These are phyloP conservation scores for Pneumocystis wakefieldiae DNA, from an alignment of 1,139 yeast species.

Conservation along the genomic window DNA sequence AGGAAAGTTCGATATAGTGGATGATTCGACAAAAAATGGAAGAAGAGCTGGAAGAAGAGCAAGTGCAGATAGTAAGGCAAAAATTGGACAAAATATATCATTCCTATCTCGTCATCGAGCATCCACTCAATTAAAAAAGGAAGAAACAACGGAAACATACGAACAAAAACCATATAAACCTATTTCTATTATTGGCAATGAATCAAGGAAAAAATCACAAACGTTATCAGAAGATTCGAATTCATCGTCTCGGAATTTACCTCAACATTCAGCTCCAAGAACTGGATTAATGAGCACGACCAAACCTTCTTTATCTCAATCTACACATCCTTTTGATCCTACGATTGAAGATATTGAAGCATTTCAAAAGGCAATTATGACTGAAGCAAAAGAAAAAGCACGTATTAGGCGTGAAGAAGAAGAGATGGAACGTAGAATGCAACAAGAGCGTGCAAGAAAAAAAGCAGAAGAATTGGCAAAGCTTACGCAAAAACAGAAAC, in stretches of 20 bases:
- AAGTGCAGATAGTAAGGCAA: background rate
- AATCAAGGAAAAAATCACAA: background rate
- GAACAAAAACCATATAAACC: background rate
- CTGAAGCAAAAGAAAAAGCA: background rate
- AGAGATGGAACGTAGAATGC: background rate
- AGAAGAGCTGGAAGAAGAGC: background rate
- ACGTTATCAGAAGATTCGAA: background rate
- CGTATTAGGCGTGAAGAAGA: background rate
- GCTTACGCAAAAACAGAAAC: background rate
- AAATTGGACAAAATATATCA: background rate
- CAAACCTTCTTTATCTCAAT: background rate
- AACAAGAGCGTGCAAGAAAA: background rate
- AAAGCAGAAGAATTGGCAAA: conserved; percentile 1
- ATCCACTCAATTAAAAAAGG: background rate
- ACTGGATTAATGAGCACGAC: conserved; percentile 9
- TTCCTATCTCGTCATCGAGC: background rate
- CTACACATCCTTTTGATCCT: background rate
- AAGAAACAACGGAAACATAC: background rate
- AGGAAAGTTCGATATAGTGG: conserved; percentile 10
- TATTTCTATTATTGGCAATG: background rate
- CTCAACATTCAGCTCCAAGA: background rate
- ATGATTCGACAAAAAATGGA: background rate
- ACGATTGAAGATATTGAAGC: background rate
- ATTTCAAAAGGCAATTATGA: background rate
- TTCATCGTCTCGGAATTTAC: background rate